phyloP scores from a whole-genome alignment of 306 rosid genomes.

The Erythrophleum fordii region DNA sequence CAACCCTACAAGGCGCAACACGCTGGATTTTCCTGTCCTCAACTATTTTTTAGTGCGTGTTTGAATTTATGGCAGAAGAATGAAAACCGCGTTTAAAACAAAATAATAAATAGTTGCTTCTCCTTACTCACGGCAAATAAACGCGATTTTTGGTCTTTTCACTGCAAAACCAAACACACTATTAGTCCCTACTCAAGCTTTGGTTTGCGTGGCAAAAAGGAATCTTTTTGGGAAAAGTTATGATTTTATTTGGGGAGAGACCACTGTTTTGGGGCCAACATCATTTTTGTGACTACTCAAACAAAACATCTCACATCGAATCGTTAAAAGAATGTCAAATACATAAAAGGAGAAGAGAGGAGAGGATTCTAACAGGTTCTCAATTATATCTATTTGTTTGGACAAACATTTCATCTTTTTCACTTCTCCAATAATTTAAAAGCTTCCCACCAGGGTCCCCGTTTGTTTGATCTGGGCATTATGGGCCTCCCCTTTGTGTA shows the following conservation, averaged over 20 bases:
- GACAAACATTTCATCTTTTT: slow-evolving; percentile 42
- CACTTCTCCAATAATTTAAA: not conserved
- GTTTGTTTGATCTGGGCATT: slow-evolving; percentile 29
- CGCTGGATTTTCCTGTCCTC: not conserved
- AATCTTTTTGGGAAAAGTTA: not conserved
- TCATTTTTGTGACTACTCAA: slow-evolving; percentile 20
- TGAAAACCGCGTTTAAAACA: too few species aligned
- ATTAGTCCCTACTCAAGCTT: not conserved
- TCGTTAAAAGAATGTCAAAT: slow-evolving; percentile 31
- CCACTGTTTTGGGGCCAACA: slow-evolving; percentile 12
- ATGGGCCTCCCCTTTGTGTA: slow-evolving; percentile 31
- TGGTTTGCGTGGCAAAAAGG: not conserved
- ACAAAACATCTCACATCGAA: slow-evolving; percentile 37
- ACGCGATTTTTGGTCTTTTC: too few species aligned
- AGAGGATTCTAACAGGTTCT: not conserved
- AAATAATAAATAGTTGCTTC: too few species aligned
- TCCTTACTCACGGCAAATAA: too few species aligned
- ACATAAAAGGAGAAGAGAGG: slow-evolving; percentile 24
- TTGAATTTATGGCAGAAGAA: too few species aligned
- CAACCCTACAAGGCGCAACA: not conserved
- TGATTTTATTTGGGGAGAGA: not conserved
- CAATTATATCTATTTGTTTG: not conserved
- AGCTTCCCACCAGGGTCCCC: slow-evolving; percentile 1
- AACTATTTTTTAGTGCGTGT: too few species aligned
- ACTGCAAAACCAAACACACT: not conserved